Base-by-base conservation (phyloP, 225 moss, liverwort and hornwort species). In the Rhytidiadelphus loreus region DNA sequence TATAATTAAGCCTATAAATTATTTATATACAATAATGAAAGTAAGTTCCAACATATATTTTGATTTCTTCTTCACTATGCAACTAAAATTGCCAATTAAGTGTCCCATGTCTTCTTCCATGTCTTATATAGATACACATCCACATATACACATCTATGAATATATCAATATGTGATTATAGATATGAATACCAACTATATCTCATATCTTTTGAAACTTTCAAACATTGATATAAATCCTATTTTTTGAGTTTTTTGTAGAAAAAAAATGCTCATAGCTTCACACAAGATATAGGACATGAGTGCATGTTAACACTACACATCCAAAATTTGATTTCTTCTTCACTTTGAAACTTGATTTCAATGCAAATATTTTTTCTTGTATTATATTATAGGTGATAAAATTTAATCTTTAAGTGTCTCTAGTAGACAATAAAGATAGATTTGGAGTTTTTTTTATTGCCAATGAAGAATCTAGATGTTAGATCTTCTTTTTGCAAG, bases 401-500 rank as follows among this genome's bases (percentile, higher is more conserved):
- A 52, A 50, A 33, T 50, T 22, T 22, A 37, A 77, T 77, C 25
- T 0, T n/a, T 56, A 16, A n/a, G 3, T 77, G 1, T 37, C 0
- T 0, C 16, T n/a, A 4, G 7, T 56, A 56, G 26, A 78, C 13
- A n/a, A n/a, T 16, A 78, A 56, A 77, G 56, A 16, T 56, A 56
- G 7, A n/a, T 78, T 56, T 78, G 4, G 17, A 77, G 0, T 24
- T 10, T 37, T 66, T 66, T 25, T n/a, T 10, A n/a, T 78, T 4
- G 16, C 16, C 6, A 25, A 17, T 39, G 4, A 9, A 4, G 1
- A 56, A 16, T 26, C 1, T n/a, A 25, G 3, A 16, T 0, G 0
- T 16, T 6, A 11, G 1, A n/a, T n/a, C 9, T n/a, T 55, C 0
- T 1, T 76, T 53, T 53, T 53, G 8, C 15, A 77, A 53, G 5